Evolutionary conservation across 108 stramenopile species (phyloP), one percentile per base, ranked within the genome.

Genomic region (Cyclostephanos invisitatus): DNA sequence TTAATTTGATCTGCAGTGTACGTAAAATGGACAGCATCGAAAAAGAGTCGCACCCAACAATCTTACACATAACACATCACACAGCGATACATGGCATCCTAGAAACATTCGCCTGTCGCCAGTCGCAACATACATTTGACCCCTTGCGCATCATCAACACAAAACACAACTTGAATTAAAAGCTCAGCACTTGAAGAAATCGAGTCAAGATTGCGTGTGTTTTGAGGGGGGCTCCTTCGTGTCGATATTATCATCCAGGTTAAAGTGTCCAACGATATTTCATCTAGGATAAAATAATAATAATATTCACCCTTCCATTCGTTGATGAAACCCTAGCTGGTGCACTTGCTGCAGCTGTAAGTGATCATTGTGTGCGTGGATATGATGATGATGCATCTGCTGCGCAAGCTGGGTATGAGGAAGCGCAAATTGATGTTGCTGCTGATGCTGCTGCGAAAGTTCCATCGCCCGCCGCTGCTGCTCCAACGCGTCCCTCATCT

Each of bases 181-280:
- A 79, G 58, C 78, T 79, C 78, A 79, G 78, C 78, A 68, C 78
- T 79, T 79, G 78, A 79, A 64, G 65, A 72, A 58, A 67, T 72
- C 51, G 72, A 78, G 27, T 57, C 28, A 57, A 57, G 44, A 46
- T 46, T 14, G 44, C 17, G 29, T 14, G 27, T 57, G 29, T 57
- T 27, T 57, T 57, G 7, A n/a, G n/a, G 55, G 14, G 28, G 27
- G 0, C 3, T 7, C 22, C 51, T 51, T 20, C 12, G 17, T 14
- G 7, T 51, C 22, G 22, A 17, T n/a, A n/a, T n/a, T n/a, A 49
- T 36, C 37, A 27, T 48, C 35, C n/a, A n/a, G n/a, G n/a, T n/a
- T n/a, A n/a, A n/a, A n/a, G n/a, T n/a, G n/a, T 17, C 62, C 18
- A 22, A 51, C 12, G 9, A 50, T 27, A 8, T 47, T 18, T 17